Conservation (phyloP, 1,284 basidiomycete genomes). For the Porogramme epimiltina region DNA sequence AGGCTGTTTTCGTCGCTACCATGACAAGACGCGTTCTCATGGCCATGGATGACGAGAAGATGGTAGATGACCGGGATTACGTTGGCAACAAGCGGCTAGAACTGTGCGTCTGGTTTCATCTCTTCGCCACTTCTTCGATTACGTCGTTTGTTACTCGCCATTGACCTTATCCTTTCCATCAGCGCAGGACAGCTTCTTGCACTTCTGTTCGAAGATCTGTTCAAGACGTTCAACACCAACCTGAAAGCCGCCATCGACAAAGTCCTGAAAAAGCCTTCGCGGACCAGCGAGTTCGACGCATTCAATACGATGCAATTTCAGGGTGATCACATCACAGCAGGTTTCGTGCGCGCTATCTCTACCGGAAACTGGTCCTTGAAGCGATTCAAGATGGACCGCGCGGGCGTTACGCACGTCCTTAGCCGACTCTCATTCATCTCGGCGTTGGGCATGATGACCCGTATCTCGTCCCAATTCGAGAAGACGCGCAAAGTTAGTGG, state of each 20-base stretch:
- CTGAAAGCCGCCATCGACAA: constrained; percentile 98
- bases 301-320: constrained; percentile 93
- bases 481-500: constrained; percentile 99
- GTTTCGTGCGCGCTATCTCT: constrained; percentile 97
- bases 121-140: constrained; percentile 3
- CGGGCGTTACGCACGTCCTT: constrained; percentile 97
- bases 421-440: constrained; percentile 96
- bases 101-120: constrained; percentile 62
- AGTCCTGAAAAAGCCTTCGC: constrained; percentile 94
- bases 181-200: constrained; percentile 97
- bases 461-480: constrained; percentile 98
- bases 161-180: constrained; percentile 7
- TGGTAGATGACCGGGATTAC: constrained; percentile 99
- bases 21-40: constrained; percentile 97
- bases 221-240: constrained; percentile 99
- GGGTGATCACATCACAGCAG: constrained; percentile 93
- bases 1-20: constrained; percentile 96
- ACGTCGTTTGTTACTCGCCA: neutral
- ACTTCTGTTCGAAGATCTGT: constrained; percentile 95
- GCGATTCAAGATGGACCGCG: constrained; percentile 99
- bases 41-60: constrained; percentile 95
- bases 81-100: constrained; percentile 99
- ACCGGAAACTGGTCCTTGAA: constrained; percentile 99
- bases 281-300: constrained; percentile 95
- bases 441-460: constrained; percentile 99